Base-by-base conservation (phyloP, 2,329 filamentous ascomycete species). In the Alternaria longipes region DNA sequence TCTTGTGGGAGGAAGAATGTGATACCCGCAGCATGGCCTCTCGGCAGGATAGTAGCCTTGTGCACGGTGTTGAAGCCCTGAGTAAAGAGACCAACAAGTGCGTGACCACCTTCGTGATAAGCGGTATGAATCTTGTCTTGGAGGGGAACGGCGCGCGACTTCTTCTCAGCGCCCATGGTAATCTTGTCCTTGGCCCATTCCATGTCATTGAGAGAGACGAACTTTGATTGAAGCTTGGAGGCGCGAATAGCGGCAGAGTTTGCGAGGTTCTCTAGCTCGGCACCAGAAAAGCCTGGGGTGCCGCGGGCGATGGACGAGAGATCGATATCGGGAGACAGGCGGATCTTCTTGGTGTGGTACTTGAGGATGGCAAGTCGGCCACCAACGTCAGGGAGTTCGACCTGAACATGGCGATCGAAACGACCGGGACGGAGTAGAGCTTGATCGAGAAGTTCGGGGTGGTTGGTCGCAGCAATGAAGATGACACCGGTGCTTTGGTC, bases 101-200 rank as follows among this genome's bases (percentile, higher is more conserved):
- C 93, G 79, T 99, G 95, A 3, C 95, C 95, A 57, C 94, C 96
- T 81, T 99, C 95, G 75, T 97, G 93, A 74, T 97, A 97, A 1
- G 93, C 93, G n/a, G 94, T 97, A 85, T 93, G 90, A 70, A 95
- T 87, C 83, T 96, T 98, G 81, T 99, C 95, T 81, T 97, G 93
- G 66, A 94, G 89, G 44, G 91, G 91, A 57, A 99, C 94, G 57
- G 97, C 87, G 81, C 94, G 93, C 69, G 90, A 97, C 78, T 90
- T 91, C 75, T 90, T 89, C 82, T 99, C 95, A 3, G 94, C 92
- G 38, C 95, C 95, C 93, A 99, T 97, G 78, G 97, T 90, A 55
- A 99, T 92, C 81, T 95, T 95, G 83, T 99, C 95, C 81, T 97
- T 98, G 59, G 95, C 95, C 94, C 94, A 99, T 70, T 97, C 94